These are phyloP conservation scores for Microdochium bolleyi DNA, from an alignment of 2,329 filamentous ascomycete genomes.

Conservation along the genomic window DNA sequence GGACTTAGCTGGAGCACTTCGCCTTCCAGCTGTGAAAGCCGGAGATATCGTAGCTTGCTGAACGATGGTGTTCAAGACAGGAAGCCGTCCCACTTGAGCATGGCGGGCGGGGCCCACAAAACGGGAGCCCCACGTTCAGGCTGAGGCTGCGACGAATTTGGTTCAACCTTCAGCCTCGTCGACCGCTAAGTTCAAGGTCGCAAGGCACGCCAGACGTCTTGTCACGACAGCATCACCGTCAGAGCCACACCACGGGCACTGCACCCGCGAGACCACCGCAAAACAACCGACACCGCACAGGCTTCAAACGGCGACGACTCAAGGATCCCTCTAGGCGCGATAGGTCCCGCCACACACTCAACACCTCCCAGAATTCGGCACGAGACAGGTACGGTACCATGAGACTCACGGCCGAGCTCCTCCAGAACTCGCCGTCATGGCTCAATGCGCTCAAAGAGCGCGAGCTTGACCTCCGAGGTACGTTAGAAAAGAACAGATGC, in stretches of 20 bases:
- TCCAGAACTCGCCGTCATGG: conserved; percentile 91
- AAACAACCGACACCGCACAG: too few species aligned
- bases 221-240: too few species aligned
- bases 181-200: not conserved
- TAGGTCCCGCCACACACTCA: not conserved
- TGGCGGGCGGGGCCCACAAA: not conserved
- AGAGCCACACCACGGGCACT: too few species aligned
- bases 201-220: not conserved
- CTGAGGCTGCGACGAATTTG: not conserved
- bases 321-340: not conserved
- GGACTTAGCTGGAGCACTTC: too few species aligned
- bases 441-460: conserved; percentile 98
- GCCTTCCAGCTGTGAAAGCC: too few species aligned
- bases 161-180: not conserved
- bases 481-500: conserved; percentile 95
- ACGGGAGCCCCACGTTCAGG: not conserved
- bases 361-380: conserved; percentile 11
- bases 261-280: too few species aligned
- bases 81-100: not conserved
- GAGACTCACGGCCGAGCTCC: conserved; percentile 93
- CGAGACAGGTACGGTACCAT: conserved; percentile 40
- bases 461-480: conserved; percentile 99
- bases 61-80: not conserved
- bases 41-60: not conserved
- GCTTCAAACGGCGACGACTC: too few species aligned